Conservation (phyloP, 106 monocot species). For the Apostasia shenzhenica region DNA sequence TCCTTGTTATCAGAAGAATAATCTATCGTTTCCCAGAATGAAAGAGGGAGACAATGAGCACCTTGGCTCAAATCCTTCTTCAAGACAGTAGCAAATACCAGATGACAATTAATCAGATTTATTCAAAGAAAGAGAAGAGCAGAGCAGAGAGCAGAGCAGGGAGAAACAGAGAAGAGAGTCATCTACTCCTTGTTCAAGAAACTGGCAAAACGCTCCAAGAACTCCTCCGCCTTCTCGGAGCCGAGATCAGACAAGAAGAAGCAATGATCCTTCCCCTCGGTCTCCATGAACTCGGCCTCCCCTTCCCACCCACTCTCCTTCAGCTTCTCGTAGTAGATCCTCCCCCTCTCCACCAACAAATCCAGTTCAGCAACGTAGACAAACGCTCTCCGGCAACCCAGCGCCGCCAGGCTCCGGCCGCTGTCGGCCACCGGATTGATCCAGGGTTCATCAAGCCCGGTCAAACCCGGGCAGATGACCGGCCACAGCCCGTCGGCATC, state of each 20-base stretch:
- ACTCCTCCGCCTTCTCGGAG: background rate
- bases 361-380: conserved; percentile 1
- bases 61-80: too few species aligned
- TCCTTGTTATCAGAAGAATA: too few species aligned
- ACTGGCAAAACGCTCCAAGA: too few species aligned
- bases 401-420: background rate
- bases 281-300: conserved; percentile 2
- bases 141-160: too few species aligned
- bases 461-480: background rate
- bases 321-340: conserved; percentile 5
- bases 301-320: conserved; percentile 13
- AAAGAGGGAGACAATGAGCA: too few species aligned
- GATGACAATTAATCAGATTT: too few species aligned
- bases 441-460: background rate
- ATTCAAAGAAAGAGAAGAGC: too few species aligned
- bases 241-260: background rate
- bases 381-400: conserved; percentile 2
- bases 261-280: background rate
- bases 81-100: too few species aligned
- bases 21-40: too few species aligned
- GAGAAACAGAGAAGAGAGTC: too few species aligned
- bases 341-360: background rate
- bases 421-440: background rate
- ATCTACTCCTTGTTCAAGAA: too few species aligned
- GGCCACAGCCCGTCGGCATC: background rate